Conservation (phyloP, 768 basidiomycete genomes). For the Phaffia australis region DNA sequence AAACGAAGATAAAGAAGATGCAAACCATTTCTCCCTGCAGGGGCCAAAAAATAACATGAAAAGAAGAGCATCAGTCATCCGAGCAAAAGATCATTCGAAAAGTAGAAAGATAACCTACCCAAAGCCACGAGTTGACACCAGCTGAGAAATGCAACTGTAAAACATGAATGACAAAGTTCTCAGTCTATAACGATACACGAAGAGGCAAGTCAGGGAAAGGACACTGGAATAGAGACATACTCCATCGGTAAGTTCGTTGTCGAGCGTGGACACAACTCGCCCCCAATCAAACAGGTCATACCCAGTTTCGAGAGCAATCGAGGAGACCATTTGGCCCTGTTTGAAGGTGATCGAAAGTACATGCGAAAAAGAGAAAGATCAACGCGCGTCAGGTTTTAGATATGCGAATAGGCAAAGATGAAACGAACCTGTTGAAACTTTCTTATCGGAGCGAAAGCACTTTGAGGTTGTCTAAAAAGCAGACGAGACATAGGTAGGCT, state of each 20-base stretch:
- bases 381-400: not conserved
- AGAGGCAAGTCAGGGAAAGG: no score
- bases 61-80: not conserved
- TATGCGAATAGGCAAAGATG: not conserved
- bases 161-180: no score
- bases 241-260: conserved; percentile 18
- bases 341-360: not conserved
- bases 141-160: conserved; percentile 5
- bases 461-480: no score
- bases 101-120: not conserved
- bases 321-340: conserved; percentile 8
- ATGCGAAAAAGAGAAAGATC: not conserved
- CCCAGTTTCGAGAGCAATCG: conserved; percentile 17
- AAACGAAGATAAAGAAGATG: not conserved
- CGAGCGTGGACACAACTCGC: conserved; percentile 10
- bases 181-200: no score
- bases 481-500: no score
- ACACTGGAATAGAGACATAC: no score
- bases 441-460: conserved; percentile 14
- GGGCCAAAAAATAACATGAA: not conserved
- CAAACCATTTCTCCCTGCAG: conserved; percentile 22
- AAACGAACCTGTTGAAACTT: conserved; percentile 19
- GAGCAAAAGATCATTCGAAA: not conserved
- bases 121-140: conserved; percentile 16
- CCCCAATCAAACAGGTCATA: conserved; percentile 25